Percentiles rank a stretch among this genome's conserved stretches.
Conservation (phyloP, 2,329 filamentous ascomycete species). For the Botrytis sinoallii region DNA sequence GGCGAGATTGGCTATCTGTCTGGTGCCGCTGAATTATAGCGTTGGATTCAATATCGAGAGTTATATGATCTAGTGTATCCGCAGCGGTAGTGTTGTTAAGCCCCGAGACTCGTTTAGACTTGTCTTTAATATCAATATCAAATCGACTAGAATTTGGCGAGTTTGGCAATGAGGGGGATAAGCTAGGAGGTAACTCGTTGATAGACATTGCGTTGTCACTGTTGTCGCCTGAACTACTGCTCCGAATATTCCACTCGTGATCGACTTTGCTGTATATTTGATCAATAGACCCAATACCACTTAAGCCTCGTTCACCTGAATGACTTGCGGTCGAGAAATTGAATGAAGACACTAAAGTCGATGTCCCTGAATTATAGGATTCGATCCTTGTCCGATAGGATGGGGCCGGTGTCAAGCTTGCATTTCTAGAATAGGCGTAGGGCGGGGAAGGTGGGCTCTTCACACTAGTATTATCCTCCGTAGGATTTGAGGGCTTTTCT, state of each 20-base stretch:
- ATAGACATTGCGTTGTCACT: not conserved
- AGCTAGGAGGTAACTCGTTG: not conserved
- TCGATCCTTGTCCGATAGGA: slow-evolving; percentile 15
- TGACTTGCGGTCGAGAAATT: not conserved
- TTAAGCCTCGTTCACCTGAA: not conserved
- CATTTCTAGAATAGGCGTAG: not conserved
- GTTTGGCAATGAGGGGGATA: not conserved
- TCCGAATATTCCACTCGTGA: not conserved
- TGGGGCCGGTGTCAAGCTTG: slow-evolving; percentile 9
- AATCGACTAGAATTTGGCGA: not conserved
- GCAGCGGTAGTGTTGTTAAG: not conserved
- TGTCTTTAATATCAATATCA: not conserved
- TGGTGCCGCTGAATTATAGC: not conserved
- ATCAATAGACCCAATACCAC: slow-evolving; percentile 11
- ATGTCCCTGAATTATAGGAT: slow-evolving; percentile 5
- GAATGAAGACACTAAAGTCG: not conserved
- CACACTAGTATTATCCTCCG: not conserved
- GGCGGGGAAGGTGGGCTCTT: not conserved
- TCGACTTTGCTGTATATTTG: slow-evolving; percentile 9
- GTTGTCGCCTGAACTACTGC: not conserved
- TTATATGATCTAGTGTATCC: not conserved
- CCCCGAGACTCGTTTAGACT: not conserved
- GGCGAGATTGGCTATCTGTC: not conserved
- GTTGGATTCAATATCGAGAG: not conserved
- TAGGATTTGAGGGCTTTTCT: not conserved